phyloP scores from a whole-genome alignment of 1,284 basidiomycete genomes.

The Ganoderma sp. region DNA sequence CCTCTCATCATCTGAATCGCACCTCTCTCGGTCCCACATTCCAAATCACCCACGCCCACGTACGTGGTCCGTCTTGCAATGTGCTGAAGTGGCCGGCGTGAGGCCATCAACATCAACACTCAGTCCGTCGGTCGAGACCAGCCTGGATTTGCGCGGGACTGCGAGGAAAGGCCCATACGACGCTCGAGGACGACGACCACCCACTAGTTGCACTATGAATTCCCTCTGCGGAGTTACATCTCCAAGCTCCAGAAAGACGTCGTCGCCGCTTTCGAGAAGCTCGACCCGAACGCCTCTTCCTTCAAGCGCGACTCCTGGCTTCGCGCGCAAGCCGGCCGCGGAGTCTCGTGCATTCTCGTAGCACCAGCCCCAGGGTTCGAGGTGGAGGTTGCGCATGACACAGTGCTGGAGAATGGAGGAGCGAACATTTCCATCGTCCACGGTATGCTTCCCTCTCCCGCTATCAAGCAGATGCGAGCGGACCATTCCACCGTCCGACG shows the following conservation, averaged over 20 bases:
- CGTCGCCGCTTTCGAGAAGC: conserved; percentile 76
- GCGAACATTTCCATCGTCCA: conserved; percentile 96
- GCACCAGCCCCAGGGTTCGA: conserved; percentile 50
- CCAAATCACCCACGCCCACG: background rate
- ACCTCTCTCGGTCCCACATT: background rate
- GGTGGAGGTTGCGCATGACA: conserved; percentile 39
- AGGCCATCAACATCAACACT: background rate
- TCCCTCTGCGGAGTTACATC: conserved; percentile 53
- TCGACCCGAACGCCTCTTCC: conserved; percentile 73
- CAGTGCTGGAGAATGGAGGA: conserved; percentile 93
- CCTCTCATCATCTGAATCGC: no score
- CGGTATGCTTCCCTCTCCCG: conserved; percentile 87
- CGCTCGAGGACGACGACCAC: no score
- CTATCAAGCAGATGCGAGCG: conserved; percentile 93
- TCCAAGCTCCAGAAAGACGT: conserved; percentile 83
- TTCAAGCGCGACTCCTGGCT: conserved; percentile 93
- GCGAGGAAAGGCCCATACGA: no score
- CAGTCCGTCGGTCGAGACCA: conserved; percentile 23
- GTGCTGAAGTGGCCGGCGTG: background rate
- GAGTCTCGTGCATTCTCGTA: conserved; percentile 88
- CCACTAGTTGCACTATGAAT: conserved; percentile 17
- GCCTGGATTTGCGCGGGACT: conserved; percentile 25
- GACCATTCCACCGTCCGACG: conserved; percentile 82
- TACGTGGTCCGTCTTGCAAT: background rate
- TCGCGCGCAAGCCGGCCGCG: conserved; percentile 84